Base-by-base conservation (phyloP, 441 rosid species). In the Viola pubescens region DNA sequence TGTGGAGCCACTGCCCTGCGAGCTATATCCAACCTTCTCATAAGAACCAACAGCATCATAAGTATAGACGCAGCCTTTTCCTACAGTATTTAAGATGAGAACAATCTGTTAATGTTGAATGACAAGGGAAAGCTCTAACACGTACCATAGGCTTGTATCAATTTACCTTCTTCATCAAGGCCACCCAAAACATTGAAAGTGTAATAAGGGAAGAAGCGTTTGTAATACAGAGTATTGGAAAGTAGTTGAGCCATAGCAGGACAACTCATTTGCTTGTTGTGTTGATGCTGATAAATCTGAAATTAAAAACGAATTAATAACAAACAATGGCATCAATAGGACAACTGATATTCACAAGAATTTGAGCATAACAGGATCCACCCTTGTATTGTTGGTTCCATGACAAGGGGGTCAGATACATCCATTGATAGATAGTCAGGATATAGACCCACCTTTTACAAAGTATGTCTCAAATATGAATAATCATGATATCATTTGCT, bases 1-100 rank as follows among this genome's bases (percentile, higher is more conserved):
- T 0, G 82, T 83, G 6, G 96, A 82, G 64, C 97, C 99, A 63
- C 95, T 86, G 65, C 97, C 97, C 71, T 86, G 99, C 47, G 97
- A 73, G 68, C 97, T 81, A 72, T 88, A 94, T 53, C 99, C 99
- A 62, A 90, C 99, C 77, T 82, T 82, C 85, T 94, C 99, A 62
- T 85, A 94, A 37, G 97, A 94, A 34, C 97, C 97, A 60, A 94
- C 97, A 39, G 97, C 97, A 67, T 90, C 99, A 46, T 94, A 94
- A 9, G 97, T 88, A 73, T 83, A 94, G 41, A 94, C 99, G 48
- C 97, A 88, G 4, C 97, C 99, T 77, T 84, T 89, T n/a, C 97
- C 98, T 89, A 66, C 53, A 62, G 55, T 26, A 26, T 26, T 63
- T 53, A 48, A 34, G 51, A 59, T 7, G 7, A 58, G 50, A 59